Evolutionary conservation across 2,329 filamentous ascomycete genomes (phyloP), one percentile per base, ranked within the genome.

Genomic region (Neofusicoccum parvum): DNA sequence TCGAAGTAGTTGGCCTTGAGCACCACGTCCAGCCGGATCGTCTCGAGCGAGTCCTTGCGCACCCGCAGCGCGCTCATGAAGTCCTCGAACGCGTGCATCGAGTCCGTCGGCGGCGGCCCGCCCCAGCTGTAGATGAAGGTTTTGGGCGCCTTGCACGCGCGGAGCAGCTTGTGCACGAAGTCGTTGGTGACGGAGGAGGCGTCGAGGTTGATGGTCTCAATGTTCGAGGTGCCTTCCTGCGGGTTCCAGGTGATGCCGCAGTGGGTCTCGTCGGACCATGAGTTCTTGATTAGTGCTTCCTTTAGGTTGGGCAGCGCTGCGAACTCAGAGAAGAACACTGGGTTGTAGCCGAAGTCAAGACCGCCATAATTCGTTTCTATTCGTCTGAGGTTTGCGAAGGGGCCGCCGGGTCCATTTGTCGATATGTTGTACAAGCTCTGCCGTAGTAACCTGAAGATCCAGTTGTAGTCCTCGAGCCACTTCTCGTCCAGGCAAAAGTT

Each of bases 51-150:
- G 20, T 59, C 23, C 5, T n/a, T n/a, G 20, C 41, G 54, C 5
- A 43, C 12, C 12, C 23, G 39, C 15, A 59, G 54, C 7, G 54
- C 39, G 15, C 15, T 17, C 54, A 59, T 59, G 41, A 59, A 59
- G n/a, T 36, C 41, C 3, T 6, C 15, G 23, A 59, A 46, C 12
- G 23, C 27, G 27, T 46, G 15, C 54, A 59, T 59, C 7, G 54
- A 45, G 39, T 59, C 54, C 20, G 39, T 45, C 15, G 39, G 39
- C 9, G 54, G 54, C 14, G 41, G 23, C n/a, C 54, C 41, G 27
- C 54, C 54, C 54, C 54, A 59, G 54, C 54, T 59, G 54, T 59
- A 59, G 39, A 46, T 59, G 39, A 59, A 59, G 15, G 54, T 59
- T 23, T 59, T 59, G 41, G 54, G 54, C 14, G 54, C 39, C 4